Conservation (phyloP, 2,329 filamentous ascomycete genomes). For the Fusarium nodosum region DNA sequence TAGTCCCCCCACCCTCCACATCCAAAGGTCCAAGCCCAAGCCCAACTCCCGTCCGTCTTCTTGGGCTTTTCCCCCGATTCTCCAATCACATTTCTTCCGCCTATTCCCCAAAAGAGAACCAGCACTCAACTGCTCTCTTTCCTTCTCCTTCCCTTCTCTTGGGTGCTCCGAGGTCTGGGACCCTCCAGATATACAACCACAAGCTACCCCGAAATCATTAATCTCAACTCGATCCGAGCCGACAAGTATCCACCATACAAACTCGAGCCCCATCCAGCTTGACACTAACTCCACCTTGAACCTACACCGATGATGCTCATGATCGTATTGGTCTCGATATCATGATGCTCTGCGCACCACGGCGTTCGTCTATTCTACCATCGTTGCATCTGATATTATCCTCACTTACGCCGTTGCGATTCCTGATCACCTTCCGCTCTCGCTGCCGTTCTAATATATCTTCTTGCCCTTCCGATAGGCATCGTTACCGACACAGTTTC, state of each 20-base stretch:
- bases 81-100: slow-evolving; percentile 46
- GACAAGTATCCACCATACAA: slow-evolving; percentile 17
- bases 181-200: slow-evolving; percentile 37
- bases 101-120: slow-evolving; percentile 46
- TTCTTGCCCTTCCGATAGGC: slow-evolving; percentile 28
- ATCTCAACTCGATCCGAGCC: slow-evolving; percentile 7
- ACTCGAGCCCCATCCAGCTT: slow-evolving; percentile 13
- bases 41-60: slow-evolving; percentile 34
- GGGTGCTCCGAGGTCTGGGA: slow-evolving; percentile 42
- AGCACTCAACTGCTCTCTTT: slow-evolving; percentile 32
- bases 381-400: slow-evolving; percentile 44
- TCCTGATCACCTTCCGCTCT: slow-evolving; percentile 12
- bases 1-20: slow-evolving; percentile 36
- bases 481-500: slow-evolving; percentile 16
- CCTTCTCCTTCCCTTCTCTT: slow-evolving; percentile 27
- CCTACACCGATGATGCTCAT: slow-evolving; percentile 51
- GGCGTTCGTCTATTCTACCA: slow-evolving; percentile 52
- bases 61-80: slow-evolving; percentile 45
- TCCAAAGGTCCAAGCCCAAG: slow-evolving; percentile 16
- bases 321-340: slow-evolving; percentile 54
- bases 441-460: slow-evolving; percentile 21
- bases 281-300: slow-evolving; percentile 6
- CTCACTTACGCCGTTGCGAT: slow-evolving; percentile 14
- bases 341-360: slow-evolving; percentile 60
- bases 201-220: slow-evolving; percentile 23